Evolutionary conservation across 148 eudicot genomes (phyloP).

Genomic region (Amaranthus palmeri): DNA sequence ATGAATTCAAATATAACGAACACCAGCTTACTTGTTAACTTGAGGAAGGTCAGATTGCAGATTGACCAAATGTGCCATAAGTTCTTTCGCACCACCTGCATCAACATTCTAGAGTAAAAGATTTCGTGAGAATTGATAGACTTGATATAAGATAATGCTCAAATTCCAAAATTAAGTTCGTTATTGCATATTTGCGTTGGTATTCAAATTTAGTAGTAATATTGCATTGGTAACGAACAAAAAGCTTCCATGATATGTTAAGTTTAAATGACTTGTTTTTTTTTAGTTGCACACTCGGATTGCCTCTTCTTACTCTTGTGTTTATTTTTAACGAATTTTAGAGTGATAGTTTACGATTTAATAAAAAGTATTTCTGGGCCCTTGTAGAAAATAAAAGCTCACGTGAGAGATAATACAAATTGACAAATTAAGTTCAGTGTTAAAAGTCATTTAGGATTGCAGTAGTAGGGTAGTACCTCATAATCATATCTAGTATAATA

Average conservation of each 20-base stretch:
- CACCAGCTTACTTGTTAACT: constrained; percentile 69
- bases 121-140: neutral
- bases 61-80: constrained; percentile 85
- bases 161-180: neutral
- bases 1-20: constrained; percentile 7
- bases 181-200: neutral
- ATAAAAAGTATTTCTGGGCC: no score
- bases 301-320: no score
- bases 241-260: no score
- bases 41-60: constrained; percentile 65
- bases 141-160: neutral
- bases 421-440: neutral
- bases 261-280: no score
- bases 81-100: constrained; percentile 85
- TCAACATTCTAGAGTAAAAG: constrained; percentile 70
- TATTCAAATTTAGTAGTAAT: neutral
- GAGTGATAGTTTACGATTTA: neutral
- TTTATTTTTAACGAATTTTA: neutral
- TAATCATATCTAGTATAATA: constrained; percentile 93
- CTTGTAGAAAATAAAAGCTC: no score
- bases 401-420: neutral
- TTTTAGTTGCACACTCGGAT: no score
- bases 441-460: no score
- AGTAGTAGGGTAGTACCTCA: constrained; percentile 44
- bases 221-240: neutral